These are phyloP conservation scores for Przewalskia tangutica DNA, from an alignment of 257 asterid species.

Conservation along the genomic window DNA sequence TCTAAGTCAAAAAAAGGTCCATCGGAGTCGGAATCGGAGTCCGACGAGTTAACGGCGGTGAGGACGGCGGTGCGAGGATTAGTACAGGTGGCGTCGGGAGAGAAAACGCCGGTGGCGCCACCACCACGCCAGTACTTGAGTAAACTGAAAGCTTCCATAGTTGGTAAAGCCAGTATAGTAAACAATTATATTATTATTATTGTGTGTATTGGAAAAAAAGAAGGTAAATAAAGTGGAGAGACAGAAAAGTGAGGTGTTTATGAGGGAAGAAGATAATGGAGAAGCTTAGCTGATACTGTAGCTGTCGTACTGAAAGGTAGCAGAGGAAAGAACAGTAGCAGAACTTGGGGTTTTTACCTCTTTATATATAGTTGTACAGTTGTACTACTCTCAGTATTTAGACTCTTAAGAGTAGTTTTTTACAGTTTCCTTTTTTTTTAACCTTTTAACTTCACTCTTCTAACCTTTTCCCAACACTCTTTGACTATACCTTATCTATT, in stretches of 20 bases:
- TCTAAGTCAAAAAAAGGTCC: slow-evolving; percentile 36
- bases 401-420: neutral
- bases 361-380: too few species aligned
- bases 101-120: neutral
- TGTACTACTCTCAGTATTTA: too few species aligned
- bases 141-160: slow-evolving; percentile 38
- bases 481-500: neutral
- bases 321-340: slow-evolving; percentile 4
- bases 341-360: neutral
- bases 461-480: neutral
- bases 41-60: slow-evolving; percentile 15
- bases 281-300: neutral
- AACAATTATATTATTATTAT: neutral
- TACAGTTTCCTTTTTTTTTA: neutral
- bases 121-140: slow-evolving; percentile 41
- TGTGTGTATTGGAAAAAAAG: neutral
- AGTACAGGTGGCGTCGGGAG: neutral
- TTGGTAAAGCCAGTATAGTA: slow-evolving; percentile 33
- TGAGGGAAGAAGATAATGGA: neutral
- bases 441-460: neutral
- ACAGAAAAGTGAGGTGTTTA: neutral
- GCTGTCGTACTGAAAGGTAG: neutral
- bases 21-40: slow-evolving; percentile 10
- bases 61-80: neutral
- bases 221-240: neutral